phyloP scores from a whole-genome alignment of 1,139 yeast genomes.

The Magnusiomyces tetraspermus region DNA sequence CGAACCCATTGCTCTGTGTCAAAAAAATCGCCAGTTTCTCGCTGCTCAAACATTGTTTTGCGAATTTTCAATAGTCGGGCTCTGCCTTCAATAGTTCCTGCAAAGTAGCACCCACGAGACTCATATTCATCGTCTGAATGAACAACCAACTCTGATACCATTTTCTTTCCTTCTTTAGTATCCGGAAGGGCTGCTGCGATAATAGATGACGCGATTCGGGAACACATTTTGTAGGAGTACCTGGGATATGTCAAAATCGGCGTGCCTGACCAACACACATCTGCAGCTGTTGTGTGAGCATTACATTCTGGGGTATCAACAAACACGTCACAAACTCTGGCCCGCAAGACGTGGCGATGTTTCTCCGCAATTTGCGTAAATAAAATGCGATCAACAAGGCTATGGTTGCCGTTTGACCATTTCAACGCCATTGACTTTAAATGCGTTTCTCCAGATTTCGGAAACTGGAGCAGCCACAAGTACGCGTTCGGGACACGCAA shows the following conservation, averaged over 20 bases:
- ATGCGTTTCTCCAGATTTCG: conserved; percentile 27
- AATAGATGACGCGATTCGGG: conserved; percentile 29
- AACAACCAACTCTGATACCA: conserved; percentile 22
- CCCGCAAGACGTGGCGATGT: conserved; percentile 27
- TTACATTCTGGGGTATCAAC: conserved; percentile 33
- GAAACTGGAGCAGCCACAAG: conserved; percentile 31
- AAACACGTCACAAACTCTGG: conserved; percentile 29
- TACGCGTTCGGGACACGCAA: conserved; percentile 26
- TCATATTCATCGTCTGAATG: conserved; percentile 26
- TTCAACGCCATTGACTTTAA: conserved; percentile 22
- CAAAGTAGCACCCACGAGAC: conserved; percentile 22
- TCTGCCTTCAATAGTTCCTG: conserved; percentile 17
- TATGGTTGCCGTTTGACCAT: conserved; percentile 22
- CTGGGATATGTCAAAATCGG: conserved; percentile 30
- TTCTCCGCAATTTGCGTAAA: conserved; percentile 32
- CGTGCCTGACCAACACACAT: conserved; percentile 31
- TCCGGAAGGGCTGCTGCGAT: conserved; percentile 24
- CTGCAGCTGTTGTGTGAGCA: conserved; percentile 34
- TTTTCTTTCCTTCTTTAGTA: conserved; percentile 15
- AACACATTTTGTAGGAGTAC: conserved; percentile 29
- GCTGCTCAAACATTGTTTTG: conserved; percentile 20
- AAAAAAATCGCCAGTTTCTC: conserved; percentile 24
- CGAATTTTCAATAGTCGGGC: conserved; percentile 22
- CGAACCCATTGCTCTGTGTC: conserved; percentile 28
- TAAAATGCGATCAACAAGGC: conserved; percentile 21